phyloP scores from a whole-genome alignment of 257 asterid genomes.

The Galeopsis tetrahit region DNA sequence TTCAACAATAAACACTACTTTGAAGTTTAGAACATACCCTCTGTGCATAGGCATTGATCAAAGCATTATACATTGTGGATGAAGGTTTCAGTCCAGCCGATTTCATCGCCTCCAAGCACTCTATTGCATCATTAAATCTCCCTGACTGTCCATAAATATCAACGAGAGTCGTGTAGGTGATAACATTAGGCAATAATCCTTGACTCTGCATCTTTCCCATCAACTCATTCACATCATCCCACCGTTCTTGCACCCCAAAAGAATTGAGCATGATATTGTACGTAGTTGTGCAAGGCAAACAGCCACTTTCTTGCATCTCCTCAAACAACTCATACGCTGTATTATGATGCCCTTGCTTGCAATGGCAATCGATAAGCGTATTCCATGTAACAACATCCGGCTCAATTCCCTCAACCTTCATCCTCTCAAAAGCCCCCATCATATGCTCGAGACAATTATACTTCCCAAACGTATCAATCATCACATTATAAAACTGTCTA shows the following conservation, averaged over 20 bases:
- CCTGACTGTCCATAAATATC: conserved; percentile 91
- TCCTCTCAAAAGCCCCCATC: conserved; percentile 79
- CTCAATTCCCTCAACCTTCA: conserved; percentile 76
- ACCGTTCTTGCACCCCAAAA: conserved; percentile 78
- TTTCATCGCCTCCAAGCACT: conserved; percentile 94
- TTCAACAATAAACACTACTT: not conserved
- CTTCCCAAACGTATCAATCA: conserved; percentile 95
- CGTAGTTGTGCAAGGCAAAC: conserved; percentile 80
- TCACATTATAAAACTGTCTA: conserved; percentile 81
- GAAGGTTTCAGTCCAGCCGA: conserved; percentile 89
- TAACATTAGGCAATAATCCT: conserved; percentile 82
- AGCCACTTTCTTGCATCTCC: conserved; percentile 73
- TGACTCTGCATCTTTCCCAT: conserved; percentile 75
- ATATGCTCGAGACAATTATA: conserved; percentile 87
- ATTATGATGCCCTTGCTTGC: conserved; percentile 71
- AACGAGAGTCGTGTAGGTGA: conserved; percentile 91
- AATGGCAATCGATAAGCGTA: conserved; percentile 88
- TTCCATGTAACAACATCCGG: conserved; percentile 94
- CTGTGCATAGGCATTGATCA: conserved; percentile 96
- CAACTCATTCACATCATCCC: conserved; percentile 81
- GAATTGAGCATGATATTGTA: conserved; percentile 91
- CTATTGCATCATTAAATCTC: conserved; percentile 82
- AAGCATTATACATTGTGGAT: conserved; percentile 89
- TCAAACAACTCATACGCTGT: conserved; percentile 70
- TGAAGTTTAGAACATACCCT: conserved; percentile 54